Conservation (phyloP, 352 stramenopile species). For the Pythium aquatile region DNA sequence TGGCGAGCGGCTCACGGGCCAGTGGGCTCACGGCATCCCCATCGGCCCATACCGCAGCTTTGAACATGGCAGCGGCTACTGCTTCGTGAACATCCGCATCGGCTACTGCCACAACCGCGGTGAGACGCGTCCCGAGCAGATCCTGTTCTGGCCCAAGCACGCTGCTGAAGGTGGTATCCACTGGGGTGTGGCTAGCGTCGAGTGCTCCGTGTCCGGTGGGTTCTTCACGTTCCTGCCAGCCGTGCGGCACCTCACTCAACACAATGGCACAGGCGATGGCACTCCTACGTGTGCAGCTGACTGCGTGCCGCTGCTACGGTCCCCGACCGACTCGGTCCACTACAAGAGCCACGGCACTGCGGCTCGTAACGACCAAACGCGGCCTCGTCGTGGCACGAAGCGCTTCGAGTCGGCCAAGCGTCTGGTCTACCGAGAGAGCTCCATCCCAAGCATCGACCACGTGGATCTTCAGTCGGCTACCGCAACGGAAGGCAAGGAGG, state of each 20-base stretch:
- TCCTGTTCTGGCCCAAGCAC: slow-evolving; percentile 53
- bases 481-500: slow-evolving; percentile 27
- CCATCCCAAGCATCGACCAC: slow-evolving; percentile 18
- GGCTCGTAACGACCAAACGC: slow-evolving; percentile 3
- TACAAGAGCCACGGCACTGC: slow-evolving; percentile 9
- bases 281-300: slow-evolving; percentile 39
- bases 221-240: slow-evolving; percentile 71
- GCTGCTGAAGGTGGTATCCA: slow-evolving; percentile 29
- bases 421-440: slow-evolving; percentile 27
- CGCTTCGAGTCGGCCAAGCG: slow-evolving; percentile 24
- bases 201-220: slow-evolving; percentile 69
- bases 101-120: slow-evolving; percentile 44
- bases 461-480: background rate
- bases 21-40: slow-evolving; percentile 57
- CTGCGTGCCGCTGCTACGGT: slow-evolving; percentile 39
- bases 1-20: slow-evolving; percentile 54
- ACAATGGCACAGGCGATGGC: slow-evolving; percentile 16
- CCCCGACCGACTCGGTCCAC: slow-evolving; percentile 49
- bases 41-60: slow-evolving; percentile 57
- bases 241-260: slow-evolving; percentile 49
- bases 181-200: slow-evolving; percentile 80
- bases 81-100: slow-evolving; percentile 54
- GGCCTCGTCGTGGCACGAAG: background rate
- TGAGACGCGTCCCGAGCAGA: slow-evolving; percentile 34
- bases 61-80: slow-evolving; percentile 58